A percentile compares a stretch with the other conserved stretches of the same genome.
Conservation (phyloP, 495 filamentous ascomycete species). For the Aspergillus homomorphus region DNA sequence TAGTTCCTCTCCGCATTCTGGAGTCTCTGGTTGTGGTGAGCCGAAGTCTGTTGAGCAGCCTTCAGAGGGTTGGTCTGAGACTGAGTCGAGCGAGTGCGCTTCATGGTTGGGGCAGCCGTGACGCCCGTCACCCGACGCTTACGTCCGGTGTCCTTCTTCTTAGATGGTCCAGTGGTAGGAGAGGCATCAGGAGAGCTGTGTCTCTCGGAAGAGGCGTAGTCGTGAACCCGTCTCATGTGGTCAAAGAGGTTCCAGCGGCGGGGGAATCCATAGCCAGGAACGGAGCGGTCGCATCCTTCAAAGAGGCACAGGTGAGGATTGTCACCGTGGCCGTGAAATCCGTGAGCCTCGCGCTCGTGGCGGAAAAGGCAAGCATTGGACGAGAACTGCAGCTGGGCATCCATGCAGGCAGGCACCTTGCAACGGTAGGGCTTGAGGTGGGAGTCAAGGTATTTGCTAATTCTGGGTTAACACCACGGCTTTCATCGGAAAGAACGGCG, state of each 20-base stretch:
- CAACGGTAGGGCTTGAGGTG: slow-evolving; percentile 92
- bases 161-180: slow-evolving; percentile 26
- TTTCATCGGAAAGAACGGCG: slow-evolving; percentile 7
- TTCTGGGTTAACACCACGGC: slow-evolving; percentile 22
- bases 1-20: slow-evolving; percentile 46
- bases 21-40: slow-evolving; percentile 42
- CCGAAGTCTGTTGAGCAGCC: slow-evolving; percentile 31
- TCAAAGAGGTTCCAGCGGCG: slow-evolving; percentile 90
- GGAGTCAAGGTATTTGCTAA: slow-evolving; percentile 91
- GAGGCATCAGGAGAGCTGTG: slow-evolving; percentile 46
- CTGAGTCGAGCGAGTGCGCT: slow-evolving; percentile 45
- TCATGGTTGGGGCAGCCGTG: slow-evolving; percentile 42
- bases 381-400: slow-evolving; percentile 70
- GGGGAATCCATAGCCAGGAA: slow-evolving; percentile 80
- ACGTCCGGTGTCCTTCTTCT: slow-evolving; percentile 44
- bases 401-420: slow-evolving; percentile 73
- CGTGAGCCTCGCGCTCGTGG: slow-evolving; percentile 91
- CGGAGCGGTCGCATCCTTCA: slow-evolving; percentile 76
- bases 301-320: slow-evolving; percentile 85
- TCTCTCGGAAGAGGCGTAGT: slow-evolving; percentile 57
- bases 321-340: slow-evolving; percentile 89
- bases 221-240: slow-evolving; percentile 92
- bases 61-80: slow-evolving; percentile 38
- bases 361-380: slow-evolving; percentile 93
- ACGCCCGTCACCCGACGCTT: slow-evolving; percentile 42